Evolutionary conservation across 768 basidiomycete genomes (phyloP).

Genomic region (Cystobasidium onofrii): DNA sequence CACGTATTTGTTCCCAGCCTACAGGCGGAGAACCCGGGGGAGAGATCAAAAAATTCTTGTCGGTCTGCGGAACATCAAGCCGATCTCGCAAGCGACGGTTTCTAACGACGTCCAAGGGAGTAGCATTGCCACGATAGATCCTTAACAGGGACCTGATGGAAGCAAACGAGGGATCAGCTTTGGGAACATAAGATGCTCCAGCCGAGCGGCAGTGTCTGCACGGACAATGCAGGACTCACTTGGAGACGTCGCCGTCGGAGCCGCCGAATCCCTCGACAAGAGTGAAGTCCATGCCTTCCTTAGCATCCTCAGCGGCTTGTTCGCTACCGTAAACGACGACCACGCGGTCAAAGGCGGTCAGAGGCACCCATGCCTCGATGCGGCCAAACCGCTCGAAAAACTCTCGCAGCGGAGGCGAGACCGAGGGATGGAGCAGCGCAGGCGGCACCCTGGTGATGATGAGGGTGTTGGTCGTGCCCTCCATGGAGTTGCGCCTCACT

Average conservation of each 20-base stretch:
- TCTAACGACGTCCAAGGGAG: conserved; percentile 41
- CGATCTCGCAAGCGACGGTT: conserved; percentile 47
- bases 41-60: conserved; percentile 95
- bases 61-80: conserved; percentile 66
- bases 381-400: conserved; percentile 68
- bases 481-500: conserved; percentile 4
- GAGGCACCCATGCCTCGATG: conserved; percentile 83
- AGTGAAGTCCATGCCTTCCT: conserved; percentile 30
- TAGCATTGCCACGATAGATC: conserved; percentile 43
- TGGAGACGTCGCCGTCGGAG: conserved; percentile 50
- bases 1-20: conserved; percentile 85
- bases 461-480: conserved; percentile 64
- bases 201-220: not conserved
- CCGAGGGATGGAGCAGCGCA: conserved; percentile 59
- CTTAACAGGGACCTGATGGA: conserved; percentile 47
- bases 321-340: conserved; percentile 63
- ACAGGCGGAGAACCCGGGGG: conserved; percentile 95
- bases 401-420: conserved; percentile 48
- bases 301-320: conserved; percentile 10
- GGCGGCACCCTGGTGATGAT: conserved; percentile 69
- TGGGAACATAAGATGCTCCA: not conserved
- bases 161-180: too few relatives aligned
- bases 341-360: conserved; percentile 70
- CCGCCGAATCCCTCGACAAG: conserved; percentile 34
- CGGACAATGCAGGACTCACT: conserved; percentile 47